Conservation (phyloP, 768 basidiomycete species). For the Hygrocybe punicea region DNA sequence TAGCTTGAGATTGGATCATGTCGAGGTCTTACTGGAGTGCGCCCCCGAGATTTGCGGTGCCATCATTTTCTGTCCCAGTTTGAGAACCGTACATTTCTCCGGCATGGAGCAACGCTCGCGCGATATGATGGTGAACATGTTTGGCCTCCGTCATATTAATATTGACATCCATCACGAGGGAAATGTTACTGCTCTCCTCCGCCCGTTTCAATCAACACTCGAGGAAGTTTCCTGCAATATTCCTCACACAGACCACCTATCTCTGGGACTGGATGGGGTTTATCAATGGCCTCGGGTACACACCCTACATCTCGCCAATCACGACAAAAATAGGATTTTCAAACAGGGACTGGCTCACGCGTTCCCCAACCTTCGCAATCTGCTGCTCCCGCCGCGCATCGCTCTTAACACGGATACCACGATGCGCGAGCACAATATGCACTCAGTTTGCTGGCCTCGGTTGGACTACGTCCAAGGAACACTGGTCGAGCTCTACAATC, state of each 20-base stretch:
- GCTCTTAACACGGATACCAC: neutral
- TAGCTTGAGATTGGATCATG: neutral
- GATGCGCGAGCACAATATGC: neutral
- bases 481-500: neutral
- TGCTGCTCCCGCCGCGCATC: neutral
- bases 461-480: slow-evolving; percentile 1
- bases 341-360: neutral
- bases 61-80: neutral
- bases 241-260: neutral
- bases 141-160: neutral
- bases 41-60: neutral
- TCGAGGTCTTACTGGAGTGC: neutral
- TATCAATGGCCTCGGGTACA: neutral
- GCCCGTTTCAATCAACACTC: neutral
- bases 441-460: neutral
- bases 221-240: neutral
- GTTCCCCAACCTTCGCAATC: neutral
- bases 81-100: neutral
- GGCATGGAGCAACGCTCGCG: neutral
- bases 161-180: neutral
- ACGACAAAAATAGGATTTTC: neutral
- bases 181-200: neutral
- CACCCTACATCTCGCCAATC: neutral
- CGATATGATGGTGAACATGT: slow-evolving; percentile 1
- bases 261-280: neutral